Base-by-base conservation (phyloP, 164 flowering plant genomes). In the Umbellularia californica region DNA sequence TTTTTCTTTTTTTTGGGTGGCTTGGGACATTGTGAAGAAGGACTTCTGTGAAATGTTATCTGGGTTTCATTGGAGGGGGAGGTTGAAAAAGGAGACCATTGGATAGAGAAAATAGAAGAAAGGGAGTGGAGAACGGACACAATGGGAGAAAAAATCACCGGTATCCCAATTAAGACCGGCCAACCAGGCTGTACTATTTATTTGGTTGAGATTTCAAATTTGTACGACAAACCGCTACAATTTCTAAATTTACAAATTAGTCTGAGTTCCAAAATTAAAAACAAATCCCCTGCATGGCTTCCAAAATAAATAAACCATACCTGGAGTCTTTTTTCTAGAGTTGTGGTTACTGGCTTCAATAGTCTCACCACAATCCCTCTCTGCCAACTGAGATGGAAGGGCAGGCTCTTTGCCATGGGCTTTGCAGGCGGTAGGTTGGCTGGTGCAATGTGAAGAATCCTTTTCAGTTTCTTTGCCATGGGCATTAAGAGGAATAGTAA, bases 321-420 rank as follows among this genome's bases (percentile, higher is more conserved):
- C 47, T 19, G 65, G 7, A 9, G 14, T 30, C 27, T 35, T 22
- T 33, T n/a, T 72, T 10, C 30, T 50, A 28, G 2, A 7, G 67
- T 60, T 3, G 17, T 6, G 11, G 24, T 35, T 20, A 47, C 55
- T 4, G 41, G 52, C 62, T 71, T 63, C 58, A 19, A 25, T 41
- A 4, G 68, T 65, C 63, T 71, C 74, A 20, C 52, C 52, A 19
- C 22, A 70, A 25, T 70, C 62, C 65, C 30, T 62, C 74, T n/a
- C 72, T 6, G 51, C 25, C 11, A 55, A 63, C 55, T 23, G n/a
- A 24, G 28, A 47, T 22, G 51, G 67, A 50, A 72, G 47, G 41
- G 63, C 55, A 9, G 66, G 52, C 50, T 30, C 22, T 52, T 30
- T 30, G 41, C 51, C 69, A 20, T 33, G 24, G 41, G 76, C 65